These are phyloP conservation scores for Alternaria sp. DNA, from an alignment of 2,329 filamentous ascomycete species.

Conservation along the genomic window DNA sequence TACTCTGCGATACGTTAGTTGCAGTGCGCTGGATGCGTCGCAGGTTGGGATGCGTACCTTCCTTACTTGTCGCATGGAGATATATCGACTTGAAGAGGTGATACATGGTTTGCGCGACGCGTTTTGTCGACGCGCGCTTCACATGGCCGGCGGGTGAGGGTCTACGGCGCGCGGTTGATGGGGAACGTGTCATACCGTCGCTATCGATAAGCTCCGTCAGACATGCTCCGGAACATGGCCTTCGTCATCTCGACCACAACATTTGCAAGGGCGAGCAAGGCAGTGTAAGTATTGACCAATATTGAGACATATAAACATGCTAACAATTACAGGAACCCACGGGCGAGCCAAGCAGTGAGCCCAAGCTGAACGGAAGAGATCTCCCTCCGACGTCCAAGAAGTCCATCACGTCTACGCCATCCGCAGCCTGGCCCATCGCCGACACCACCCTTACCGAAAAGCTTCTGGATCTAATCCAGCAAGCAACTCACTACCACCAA, in stretches of 20 bases:
- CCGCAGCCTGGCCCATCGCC: background rate
- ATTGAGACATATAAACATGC: background rate
- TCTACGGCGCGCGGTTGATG: constrained; percentile 11
- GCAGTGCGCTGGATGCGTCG: background rate
- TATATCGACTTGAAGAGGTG: constrained; percentile 95
- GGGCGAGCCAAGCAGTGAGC: background rate
- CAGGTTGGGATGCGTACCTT: constrained; percentile 63
- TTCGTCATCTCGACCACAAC: background rate
- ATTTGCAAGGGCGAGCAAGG: background rate
- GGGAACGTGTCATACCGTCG: background rate
- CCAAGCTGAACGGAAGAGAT: too few species aligned
- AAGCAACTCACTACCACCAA: background rate
- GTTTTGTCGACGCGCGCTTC: constrained; percentile 19
- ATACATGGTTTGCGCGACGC: constrained; percentile 69
- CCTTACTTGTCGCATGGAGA: constrained; percentile 94
- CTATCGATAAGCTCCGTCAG: constrained; percentile 16
- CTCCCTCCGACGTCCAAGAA: background rate
- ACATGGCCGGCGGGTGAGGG: constrained; percentile 17
- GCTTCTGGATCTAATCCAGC: background rate
- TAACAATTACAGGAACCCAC: background rate
- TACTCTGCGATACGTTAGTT: constrained; percentile 69
- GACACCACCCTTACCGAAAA: background rate
- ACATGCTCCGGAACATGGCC: too few species aligned
- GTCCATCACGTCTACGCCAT: background rate
- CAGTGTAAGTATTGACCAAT: background rate